Percentiles rank a stretch among this genome's conserved stretches.
Conservation (phyloP, 2,329 filamentous ascomycete genomes). For the Colletotrichum lentis region DNA sequence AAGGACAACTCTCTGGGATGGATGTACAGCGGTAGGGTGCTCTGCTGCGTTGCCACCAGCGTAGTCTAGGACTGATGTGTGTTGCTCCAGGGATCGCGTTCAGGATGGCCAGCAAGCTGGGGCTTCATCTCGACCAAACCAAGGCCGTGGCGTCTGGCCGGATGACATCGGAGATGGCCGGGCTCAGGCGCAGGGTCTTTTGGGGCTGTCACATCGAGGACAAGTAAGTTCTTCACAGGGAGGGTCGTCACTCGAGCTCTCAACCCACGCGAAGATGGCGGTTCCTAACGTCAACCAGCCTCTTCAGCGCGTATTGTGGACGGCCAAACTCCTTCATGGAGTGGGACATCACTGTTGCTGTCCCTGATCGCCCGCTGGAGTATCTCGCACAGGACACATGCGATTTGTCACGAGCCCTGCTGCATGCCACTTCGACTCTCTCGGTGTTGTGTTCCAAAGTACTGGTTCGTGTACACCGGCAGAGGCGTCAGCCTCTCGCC, state of each 20-base stretch:
- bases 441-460: constrained; percentile 12
- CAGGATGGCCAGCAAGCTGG: constrained; percentile 14
- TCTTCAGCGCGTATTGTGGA: constrained; percentile 19
- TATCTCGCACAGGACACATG: neutral
- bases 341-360: constrained; percentile 3
- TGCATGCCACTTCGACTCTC: constrained; percentile 4
- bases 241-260: no score
- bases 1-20: constrained; percentile 9
- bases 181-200: constrained; percentile 23
- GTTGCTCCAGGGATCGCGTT: constrained; percentile 17
- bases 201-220: constrained; percentile 30
- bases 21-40: constrained; percentile 26
- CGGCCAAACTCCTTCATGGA: constrained; percentile 21
- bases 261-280: no score
- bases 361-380: neutral
- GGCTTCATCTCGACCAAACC: constrained; percentile 26
- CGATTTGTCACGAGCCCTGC: neutral
- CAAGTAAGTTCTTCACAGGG: neutral
- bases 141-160: constrained; percentile 10
- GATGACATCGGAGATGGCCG: constrained; percentile 8
- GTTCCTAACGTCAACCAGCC: neutral
- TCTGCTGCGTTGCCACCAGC: no score
- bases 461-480: neutral
- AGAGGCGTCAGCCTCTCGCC: neutral
- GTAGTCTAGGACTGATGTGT: neutral